phyloP scores from a whole-genome alignment of 768 basidiomycete genomes.

The Rhodotorula sphaerocarpa region DNA sequence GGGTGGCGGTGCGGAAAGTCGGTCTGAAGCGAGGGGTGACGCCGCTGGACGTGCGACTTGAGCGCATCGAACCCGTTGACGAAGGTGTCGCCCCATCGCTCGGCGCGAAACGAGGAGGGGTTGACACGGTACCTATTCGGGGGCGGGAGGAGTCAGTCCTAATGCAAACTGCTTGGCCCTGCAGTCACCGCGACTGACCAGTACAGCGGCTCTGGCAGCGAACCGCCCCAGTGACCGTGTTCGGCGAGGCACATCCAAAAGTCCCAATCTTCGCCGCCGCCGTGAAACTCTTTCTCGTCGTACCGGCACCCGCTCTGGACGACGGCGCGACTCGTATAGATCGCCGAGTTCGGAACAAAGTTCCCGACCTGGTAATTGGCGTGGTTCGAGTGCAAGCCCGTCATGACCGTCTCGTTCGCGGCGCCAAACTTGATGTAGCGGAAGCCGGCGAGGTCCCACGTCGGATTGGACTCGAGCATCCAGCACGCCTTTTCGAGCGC shows the following conservation, averaged over 20 bases:
- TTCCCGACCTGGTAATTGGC: conserved; percentile 29
- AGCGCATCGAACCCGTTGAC: conserved; percentile 21
- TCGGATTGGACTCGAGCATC: conserved; percentile 34
- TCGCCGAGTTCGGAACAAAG: conserved; percentile 34
- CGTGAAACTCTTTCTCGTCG: conserved; percentile 25
- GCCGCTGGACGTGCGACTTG: conserved; percentile 17
- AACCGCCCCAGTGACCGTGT: conserved; percentile 33
- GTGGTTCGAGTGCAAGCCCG: conserved; percentile 26
- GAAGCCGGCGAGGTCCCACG: conserved; percentile 34
- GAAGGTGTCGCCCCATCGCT: conserved; percentile 36
- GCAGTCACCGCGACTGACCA: conserved; percentile 5
- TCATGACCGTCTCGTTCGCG: conserved; percentile 32
- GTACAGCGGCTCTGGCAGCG: conserved; percentile 33
- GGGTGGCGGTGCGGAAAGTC: conserved; percentile 15
- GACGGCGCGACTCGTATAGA: conserved; percentile 17
- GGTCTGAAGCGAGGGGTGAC: conserved; percentile 14
- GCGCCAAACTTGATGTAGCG: conserved; percentile 36
- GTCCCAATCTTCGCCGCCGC: conserved; percentile 38
- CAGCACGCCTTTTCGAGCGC: conserved; percentile 35
- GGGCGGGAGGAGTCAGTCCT: not conserved
- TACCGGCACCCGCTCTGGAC: conserved; percentile 15
- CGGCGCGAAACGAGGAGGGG: conserved; percentile 16
- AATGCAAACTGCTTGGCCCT: not conserved
- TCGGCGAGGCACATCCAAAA: conserved; percentile 38
- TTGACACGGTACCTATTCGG: conserved; percentile 35